Conservation (phyloP, 306 rosid species). For the Vachellia pachyceras region DNA sequence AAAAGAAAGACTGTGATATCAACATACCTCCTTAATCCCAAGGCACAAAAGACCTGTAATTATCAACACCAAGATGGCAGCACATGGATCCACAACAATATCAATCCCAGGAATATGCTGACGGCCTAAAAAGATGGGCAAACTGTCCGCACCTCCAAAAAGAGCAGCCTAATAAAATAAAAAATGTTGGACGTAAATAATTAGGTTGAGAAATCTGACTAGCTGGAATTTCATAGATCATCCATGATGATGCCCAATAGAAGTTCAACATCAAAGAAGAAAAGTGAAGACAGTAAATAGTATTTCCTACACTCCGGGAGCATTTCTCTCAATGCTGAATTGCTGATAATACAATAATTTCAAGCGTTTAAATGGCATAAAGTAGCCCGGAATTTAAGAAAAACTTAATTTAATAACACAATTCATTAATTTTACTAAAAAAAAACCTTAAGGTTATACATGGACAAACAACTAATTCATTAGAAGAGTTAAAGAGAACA, state of each 20-base stretch:
- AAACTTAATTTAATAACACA: not conserved
- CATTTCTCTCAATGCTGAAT: not conserved
- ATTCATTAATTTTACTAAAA: not conserved
- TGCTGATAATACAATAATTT: not conserved
- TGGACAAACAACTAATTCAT: not conserved
- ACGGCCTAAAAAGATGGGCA: slow-evolving; percentile 81
- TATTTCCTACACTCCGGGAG: not conserved
- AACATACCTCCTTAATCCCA: slow-evolving; percentile 92
- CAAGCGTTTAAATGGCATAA: not conserved
- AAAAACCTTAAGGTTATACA: not conserved
- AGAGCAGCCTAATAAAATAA: slow-evolving; percentile 67
- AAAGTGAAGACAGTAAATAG: not conserved
- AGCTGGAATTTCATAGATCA: not conserved
- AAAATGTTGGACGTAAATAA: slow-evolving; percentile 23
- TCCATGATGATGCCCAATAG: not conserved
- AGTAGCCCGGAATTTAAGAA: not conserved
- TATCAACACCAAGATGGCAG: slow-evolving; percentile 74
- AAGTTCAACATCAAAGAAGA: slow-evolving; percentile 15
- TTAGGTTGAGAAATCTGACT: slow-evolving; percentile 3
- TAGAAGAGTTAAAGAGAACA: slow-evolving; percentile 21
- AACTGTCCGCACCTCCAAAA: slow-evolving; percentile 75
- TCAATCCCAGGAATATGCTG: slow-evolving; percentile 71
- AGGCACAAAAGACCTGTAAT: slow-evolving; percentile 78
- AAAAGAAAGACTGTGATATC: slow-evolving; percentile 17
- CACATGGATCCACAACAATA: slow-evolving; percentile 86